Evolutionary conservation across 2,329 filamentous ascomycete genomes (phyloP).

Genomic region (Daldinia sp.): DNA sequence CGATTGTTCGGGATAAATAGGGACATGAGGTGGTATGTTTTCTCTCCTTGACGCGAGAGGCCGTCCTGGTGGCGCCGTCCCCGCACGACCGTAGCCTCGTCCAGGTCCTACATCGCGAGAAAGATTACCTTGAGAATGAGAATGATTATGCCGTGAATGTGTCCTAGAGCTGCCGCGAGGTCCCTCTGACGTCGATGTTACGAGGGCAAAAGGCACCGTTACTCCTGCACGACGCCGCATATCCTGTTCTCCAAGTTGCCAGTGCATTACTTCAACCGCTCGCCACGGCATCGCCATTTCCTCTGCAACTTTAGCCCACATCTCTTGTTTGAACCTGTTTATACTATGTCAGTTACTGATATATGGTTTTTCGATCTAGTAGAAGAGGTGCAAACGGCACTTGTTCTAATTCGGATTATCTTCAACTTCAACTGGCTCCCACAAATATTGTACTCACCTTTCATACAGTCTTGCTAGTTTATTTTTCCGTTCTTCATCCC

Average conservation of each 20-base stretch:
- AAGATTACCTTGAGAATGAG: conserved; percentile 57
- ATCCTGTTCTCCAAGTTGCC: conserved; percentile 91
- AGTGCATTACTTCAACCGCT: conserved; percentile 97
- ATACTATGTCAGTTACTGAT: conserved; percentile 40
- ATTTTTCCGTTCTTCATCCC: conserved; percentile 98
- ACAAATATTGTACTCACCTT: conserved; percentile 67
- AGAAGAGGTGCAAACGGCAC: neutral
- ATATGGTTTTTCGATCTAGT: neutral
- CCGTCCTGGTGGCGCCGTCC: conserved; percentile 45
- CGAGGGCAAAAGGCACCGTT: conserved; percentile 76
- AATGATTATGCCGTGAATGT: conserved; percentile 51
- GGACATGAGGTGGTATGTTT: conserved; percentile 46
- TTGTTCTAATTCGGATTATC: neutral
- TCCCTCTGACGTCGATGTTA: conserved; percentile 60
- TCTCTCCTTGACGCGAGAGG: conserved; percentile 54
- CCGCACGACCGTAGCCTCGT: conserved; percentile 54
- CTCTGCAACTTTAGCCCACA: conserved; percentile 96
- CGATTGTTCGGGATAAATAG: conserved; percentile 37
- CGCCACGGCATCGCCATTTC: conserved; percentile 96
- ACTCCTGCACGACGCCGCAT: conserved; percentile 94
- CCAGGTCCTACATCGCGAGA: conserved; percentile 55
- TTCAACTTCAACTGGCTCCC: neutral
- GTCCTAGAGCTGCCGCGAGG: conserved; percentile 51
- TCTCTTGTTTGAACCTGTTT: conserved; percentile 90
- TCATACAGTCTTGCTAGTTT: conserved; percentile 94